phyloP scores from a whole-genome alignment of 2,329 filamentous ascomycete species.

The Colletotrichum melonis region DNA sequence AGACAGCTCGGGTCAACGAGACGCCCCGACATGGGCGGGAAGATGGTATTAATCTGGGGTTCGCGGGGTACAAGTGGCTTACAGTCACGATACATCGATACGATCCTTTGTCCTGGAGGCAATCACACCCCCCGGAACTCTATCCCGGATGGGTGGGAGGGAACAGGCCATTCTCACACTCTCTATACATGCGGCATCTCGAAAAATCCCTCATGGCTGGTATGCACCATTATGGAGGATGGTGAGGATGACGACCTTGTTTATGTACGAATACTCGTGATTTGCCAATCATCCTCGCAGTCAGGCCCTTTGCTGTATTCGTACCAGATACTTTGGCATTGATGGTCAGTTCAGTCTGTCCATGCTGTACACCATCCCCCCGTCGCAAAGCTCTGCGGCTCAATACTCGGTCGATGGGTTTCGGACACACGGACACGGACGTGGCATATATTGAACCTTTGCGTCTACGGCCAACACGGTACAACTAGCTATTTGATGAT shows the following conservation, averaged over 20 bases:
- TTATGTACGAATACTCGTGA: background rate
- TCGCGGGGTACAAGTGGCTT: slow-evolving; percentile 23
- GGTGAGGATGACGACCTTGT: slow-evolving; percentile 14
- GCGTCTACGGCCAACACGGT: background rate
- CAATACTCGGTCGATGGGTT: background rate
- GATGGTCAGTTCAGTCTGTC: background rate
- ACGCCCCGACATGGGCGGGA: background rate
- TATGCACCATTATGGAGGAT: slow-evolving; percentile 15
- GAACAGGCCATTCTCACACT: slow-evolving; percentile 14
- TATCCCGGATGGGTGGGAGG: background rate
- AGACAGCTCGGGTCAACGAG: background rate
- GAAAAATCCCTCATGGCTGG: slow-evolving; percentile 29
- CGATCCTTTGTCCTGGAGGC: slow-evolving; percentile 18
- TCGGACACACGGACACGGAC: background rate
- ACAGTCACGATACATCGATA: slow-evolving; percentile 1
- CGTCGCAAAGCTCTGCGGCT: slow-evolving; percentile 19
- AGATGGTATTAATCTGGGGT: slow-evolving; percentile 15
- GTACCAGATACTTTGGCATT: slow-evolving; percentile 1
- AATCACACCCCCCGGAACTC: slow-evolving; percentile 26
- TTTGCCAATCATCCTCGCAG: background rate
- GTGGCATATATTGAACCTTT: background rate
- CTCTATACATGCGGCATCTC: background rate
- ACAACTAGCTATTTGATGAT: background rate
- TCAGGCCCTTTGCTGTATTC: background rate
- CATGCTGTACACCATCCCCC: background rate